Evolutionary conservation across 805 yeast genomes (phyloP), one percentile per base, ranked within the genome.

Genomic region (Hanseniaspora guilliermondii): DNA sequence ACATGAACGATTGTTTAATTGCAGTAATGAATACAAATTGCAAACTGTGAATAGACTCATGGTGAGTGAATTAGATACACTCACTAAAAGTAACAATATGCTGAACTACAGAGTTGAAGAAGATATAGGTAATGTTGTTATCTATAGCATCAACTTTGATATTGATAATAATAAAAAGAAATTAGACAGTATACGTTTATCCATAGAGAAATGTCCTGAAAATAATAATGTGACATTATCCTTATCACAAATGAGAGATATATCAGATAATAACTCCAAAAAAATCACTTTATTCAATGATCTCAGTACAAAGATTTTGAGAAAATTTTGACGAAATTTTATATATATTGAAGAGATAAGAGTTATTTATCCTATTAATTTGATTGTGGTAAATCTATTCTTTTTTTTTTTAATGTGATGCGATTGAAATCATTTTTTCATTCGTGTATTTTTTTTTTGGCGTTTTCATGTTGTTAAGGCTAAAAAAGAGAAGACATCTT

Each of bases 1-100:
- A 6, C 53, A 49, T 25, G 53, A 49, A 36, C 33, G 53, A 42
- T 6, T 41, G 2, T 49, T 49, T 25, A 49, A 42, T 19, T 41
- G 46, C 38, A 41, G 36, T 16, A 22, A 33, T 2, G 17, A 41
- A 7, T 6, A 17, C 14, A 24, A 41, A n/a, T n/a, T 42, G 27
- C 12, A 41, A 32, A 24, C 37, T 16, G 30, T 41, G 3, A 25
- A 33, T 12, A 17, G 32, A 4, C 3, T 19, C 12, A 24, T 49
- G 17, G 14, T 32, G 6, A 21, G 16, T 6, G 39, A 49, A 19
- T 22, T 49, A 17, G 46, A 49, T 6, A 17, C n/a, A 11, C 16
- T 48, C 7, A 39, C 19, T 21, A 27, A 32, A 27, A 27, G 24
- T 30, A n/a, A 14, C 2, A 27, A 25, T 2, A 2, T 6, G 17